These are phyloP conservation scores for Xylaria sp. DNA, from an alignment of 2,329 filamentous ascomycete species.

Conservation along the genomic window DNA sequence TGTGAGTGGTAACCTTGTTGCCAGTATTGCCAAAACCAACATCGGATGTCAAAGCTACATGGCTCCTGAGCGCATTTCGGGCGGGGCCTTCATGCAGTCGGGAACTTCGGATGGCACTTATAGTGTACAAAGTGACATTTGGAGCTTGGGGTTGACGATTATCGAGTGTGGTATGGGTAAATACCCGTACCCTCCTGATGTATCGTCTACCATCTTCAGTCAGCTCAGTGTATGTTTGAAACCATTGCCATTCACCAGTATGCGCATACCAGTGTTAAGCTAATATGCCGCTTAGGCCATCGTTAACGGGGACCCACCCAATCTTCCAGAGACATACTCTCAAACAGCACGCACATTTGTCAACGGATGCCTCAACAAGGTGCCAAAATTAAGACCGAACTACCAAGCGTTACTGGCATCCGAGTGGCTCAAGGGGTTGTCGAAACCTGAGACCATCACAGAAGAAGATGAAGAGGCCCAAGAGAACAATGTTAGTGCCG, in stretches of 20 bases:
- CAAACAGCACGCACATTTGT: slow-evolving; percentile 86
- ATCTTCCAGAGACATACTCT: slow-evolving; percentile 82
- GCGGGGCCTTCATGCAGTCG: slow-evolving; percentile 76
- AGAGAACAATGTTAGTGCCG: slow-evolving; percentile 45
- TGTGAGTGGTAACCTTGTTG: slow-evolving; percentile 93
- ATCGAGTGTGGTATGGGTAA: slow-evolving; percentile 94
- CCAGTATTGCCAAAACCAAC: slow-evolving; percentile 97
- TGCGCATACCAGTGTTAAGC: neutral
- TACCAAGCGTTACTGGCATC: slow-evolving; percentile 90
- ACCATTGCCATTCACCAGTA: neutral
- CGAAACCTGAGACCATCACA: slow-evolving; percentile 65
- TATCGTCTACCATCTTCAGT: slow-evolving; percentile 97
- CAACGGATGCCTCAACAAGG: slow-evolving; percentile 86
- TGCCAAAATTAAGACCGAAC: slow-evolving; percentile 87
- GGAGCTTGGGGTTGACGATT: slow-evolving; percentile 91
- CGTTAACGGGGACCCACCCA: slow-evolving; percentile 93
- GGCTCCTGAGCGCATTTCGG: slow-evolving; percentile 94
- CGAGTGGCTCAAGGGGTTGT: slow-evolving; percentile 79
- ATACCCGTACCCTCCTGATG: slow-evolving; percentile 96
- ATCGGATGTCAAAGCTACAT: slow-evolving; percentile 99
- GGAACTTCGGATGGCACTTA: slow-evolving; percentile 84
- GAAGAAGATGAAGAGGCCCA: slow-evolving; percentile 46
- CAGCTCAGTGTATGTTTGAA: slow-evolving; percentile 88
- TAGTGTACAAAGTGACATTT: slow-evolving; percentile 97
- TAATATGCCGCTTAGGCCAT: slow-evolving; percentile 71